phyloP scores from a whole-genome alignment of 1,284 basidiomycete species.

The Microbotryum saponariae region DNA sequence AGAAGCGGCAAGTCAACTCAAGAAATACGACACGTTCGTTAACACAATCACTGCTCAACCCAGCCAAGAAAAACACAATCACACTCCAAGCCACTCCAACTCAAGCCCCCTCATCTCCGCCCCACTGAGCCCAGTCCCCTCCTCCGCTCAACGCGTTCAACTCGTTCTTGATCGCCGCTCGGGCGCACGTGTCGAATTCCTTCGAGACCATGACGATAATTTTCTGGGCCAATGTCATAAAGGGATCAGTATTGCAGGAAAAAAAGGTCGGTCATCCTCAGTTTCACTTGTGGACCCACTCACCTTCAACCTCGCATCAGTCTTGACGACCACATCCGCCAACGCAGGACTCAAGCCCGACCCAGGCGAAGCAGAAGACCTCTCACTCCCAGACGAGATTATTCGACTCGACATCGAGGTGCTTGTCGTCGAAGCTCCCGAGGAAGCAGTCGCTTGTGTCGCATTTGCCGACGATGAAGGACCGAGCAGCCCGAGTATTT shows the following conservation, averaged over 20 bases:
- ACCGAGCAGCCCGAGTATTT: constrained; percentile 67
- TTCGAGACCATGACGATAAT: constrained; percentile 63
- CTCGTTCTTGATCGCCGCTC: constrained; percentile 69
- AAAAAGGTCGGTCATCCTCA: neutral
- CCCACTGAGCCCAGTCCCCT: constrained; percentile 3
- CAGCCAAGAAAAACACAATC: no score
- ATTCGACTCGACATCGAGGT: constrained; percentile 45
- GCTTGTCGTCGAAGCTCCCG: constrained; percentile 49
- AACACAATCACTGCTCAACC: no score
- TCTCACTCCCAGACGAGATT: neutral
- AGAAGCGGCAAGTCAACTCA: no score
- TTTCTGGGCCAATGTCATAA: constrained; percentile 51
- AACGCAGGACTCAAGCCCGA: constrained; percentile 38
- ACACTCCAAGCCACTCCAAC: no score
- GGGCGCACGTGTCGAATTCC: constrained; percentile 69
- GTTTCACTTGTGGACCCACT: constrained; percentile 26
- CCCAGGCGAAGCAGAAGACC: constrained; percentile 6
- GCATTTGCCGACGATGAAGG: constrained; percentile 45
- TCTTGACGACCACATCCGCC: constrained; percentile 62
- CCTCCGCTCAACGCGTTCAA: constrained; percentile 52
- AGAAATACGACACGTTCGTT: no score
- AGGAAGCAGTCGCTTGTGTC: constrained; percentile 16
- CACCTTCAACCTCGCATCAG: constrained; percentile 73
- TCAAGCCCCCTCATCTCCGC: neutral
- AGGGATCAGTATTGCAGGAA: neutral